Percentiles rank a stretch among this genome's conserved stretches.
Evolutionary conservation across 129 eudicot genomes (phyloP).

Genomic region (Centella asiatica): DNA sequence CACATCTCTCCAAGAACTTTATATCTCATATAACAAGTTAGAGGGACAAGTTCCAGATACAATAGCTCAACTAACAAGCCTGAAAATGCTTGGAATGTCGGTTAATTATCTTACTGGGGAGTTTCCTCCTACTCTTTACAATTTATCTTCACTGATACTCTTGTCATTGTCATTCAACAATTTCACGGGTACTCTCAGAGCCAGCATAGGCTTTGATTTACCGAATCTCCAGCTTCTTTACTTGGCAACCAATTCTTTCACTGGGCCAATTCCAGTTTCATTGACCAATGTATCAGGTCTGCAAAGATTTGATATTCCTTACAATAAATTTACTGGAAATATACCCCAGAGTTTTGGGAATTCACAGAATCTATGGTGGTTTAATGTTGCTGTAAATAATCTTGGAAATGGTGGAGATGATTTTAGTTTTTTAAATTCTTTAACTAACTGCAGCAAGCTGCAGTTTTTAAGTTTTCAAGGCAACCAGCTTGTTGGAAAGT

Average conservation of each 20-base stretch:
- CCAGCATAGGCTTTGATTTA: conserved; percentile 14
- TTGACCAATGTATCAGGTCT: conserved; percentile 20
- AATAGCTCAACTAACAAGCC: conserved; percentile 1
- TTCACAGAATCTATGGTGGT: neutral
- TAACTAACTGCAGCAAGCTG: conserved; percentile 22
- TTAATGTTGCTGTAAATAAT: conserved; percentile 6
- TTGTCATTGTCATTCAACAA: conserved; percentile 9
- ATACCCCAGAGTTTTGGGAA: conserved; percentile 16
- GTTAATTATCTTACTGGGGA: conserved; percentile 16
- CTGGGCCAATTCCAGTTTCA: conserved; percentile 20
- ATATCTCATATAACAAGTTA: neutral
- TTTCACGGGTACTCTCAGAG: conserved; percentile 16
- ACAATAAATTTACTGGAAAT: conserved; percentile 18
- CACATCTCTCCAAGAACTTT: conserved; percentile 8
- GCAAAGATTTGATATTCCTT: conserved; percentile 6
- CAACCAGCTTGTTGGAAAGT: conserved; percentile 15
- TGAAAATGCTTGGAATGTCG: neutral
- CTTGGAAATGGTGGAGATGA: conserved; percentile 16
- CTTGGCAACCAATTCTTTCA: conserved; percentile 14
- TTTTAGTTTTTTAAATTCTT: conserved; percentile 10
- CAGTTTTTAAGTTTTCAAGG: neutral
- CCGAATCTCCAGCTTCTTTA: conserved; percentile 14
- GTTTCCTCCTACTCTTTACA: conserved; percentile 22
- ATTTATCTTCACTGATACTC: conserved; percentile 13
- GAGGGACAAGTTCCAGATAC: conserved; percentile 11